Evolutionary conservation across 257 asterid species (phyloP), one percentile per base, ranked within the genome.

Genomic region (Mentha longifolia): DNA sequence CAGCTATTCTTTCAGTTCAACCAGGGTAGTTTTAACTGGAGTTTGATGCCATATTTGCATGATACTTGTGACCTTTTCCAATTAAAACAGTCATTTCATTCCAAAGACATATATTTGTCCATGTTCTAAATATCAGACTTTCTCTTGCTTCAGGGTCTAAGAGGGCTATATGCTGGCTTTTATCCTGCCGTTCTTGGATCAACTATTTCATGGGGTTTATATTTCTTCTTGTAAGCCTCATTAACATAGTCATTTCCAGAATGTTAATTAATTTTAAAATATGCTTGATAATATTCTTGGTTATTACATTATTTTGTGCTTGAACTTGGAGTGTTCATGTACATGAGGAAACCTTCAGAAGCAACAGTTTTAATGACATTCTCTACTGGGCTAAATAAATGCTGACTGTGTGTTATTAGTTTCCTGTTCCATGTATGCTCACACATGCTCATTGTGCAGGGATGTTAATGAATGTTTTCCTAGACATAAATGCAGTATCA

Each of bases 101-200:
- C 35, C 13, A 9, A 70, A 71, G 61, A 37, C 15, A 13, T 77
- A 17, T 20, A 51, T 52, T 49, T 68, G 58, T 43, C 65, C 47
- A 46, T 74, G 55, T 63, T 73, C 37, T 13, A 39, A 72, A 39
- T 69, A 19, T 75, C 47, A 43, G 65, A 45, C 35, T 66, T 51
- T 39, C 2, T 63, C 62, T 70, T 42, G 68, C 76, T 84, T 78
- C 95, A 95, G 99, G 98, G 97, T 71, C 51, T 92, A 50, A 80
- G 88, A 89, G 99, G 99, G 68, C 85, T 92, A 50, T 92, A 95
- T 79, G 97, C 91, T 70, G 98, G 98, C 56, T 92, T 92, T 79
- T 95, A 79, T 66, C 98, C 98, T 76, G 99, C 99, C 55, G 91
- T 95, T 85, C 95, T 95, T 74, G 99, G 99, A 74, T 95, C 99